Evolutionary conservation across 208 protist species (phyloP).

Genomic region (Vickermania spadyakhi): DNA sequence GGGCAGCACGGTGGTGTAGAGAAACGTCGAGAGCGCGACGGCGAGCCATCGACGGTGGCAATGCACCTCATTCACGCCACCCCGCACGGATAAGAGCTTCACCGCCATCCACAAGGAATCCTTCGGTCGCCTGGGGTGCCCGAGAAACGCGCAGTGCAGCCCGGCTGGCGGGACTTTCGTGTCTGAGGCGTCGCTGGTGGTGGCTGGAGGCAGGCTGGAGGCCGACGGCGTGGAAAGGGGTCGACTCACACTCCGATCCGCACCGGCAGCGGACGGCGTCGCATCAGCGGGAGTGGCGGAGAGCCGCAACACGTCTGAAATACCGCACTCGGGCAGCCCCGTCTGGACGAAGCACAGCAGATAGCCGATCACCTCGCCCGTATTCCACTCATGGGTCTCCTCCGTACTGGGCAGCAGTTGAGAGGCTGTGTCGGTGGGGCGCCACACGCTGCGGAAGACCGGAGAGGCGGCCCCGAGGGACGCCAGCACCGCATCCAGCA

Average conservation of each 20-base stretch:
- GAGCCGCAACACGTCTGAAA: slow-evolving; percentile 2
- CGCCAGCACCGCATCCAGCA: slow-evolving; percentile 15
- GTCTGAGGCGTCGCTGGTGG: neutral
- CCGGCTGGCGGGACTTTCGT: neutral
- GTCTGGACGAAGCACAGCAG: slow-evolving; percentile 32
- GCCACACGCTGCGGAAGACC: neutral
- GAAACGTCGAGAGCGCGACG: neutral
- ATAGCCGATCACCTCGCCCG: slow-evolving; percentile 29
- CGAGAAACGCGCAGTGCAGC: neutral
- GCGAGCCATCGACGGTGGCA: neutral
- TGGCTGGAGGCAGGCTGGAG: neutral
- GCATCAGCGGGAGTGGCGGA: neutral
- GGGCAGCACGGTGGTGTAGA: neutral
- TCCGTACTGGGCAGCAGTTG: neutral
- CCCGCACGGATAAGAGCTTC: neutral
- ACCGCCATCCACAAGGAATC: neutral
- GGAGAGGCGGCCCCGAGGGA: neutral
- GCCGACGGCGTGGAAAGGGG: neutral
- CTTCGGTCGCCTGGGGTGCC: neutral
- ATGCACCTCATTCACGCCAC: neutral
- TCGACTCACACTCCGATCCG: neutral
- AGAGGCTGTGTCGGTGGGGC: neutral
- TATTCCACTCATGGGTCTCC: slow-evolving; percentile 1
- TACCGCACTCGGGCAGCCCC: slow-evolving; percentile 11
- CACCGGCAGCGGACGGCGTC: neutral